These are phyloP conservation scores for Coniochaeta sp. DNA, from an alignment of 2,329 filamentous ascomycete species.

Conservation along the genomic window DNA sequence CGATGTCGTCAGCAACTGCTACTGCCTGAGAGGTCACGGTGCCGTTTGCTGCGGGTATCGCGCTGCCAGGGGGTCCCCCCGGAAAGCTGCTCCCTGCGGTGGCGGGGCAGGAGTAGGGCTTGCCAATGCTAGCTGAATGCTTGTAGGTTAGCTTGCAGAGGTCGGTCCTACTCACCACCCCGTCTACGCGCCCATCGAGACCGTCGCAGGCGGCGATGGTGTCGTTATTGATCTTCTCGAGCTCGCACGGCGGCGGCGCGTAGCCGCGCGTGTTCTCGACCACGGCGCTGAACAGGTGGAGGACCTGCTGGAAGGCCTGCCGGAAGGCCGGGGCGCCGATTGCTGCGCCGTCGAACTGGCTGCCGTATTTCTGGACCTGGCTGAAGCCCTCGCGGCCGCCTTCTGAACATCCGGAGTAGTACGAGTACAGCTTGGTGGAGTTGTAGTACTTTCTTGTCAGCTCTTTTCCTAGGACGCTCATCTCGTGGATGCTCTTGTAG, in stretches of 20 bases:
- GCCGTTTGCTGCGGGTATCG: slow-evolving; percentile 12
- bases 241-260: slow-evolving; percentile 24
- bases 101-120: slow-evolving; percentile 27
- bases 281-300: slow-evolving; percentile 30
- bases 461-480: slow-evolving; percentile 37
- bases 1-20: slow-evolving; percentile 22
- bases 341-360: slow-evolving; percentile 37
- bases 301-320: slow-evolving; percentile 35
- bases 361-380: slow-evolving; percentile 42
- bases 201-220: slow-evolving; percentile 9
- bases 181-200: slow-evolving; percentile 11
- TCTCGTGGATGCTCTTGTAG: slow-evolving; percentile 43
- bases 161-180: slow-evolving; percentile 13
- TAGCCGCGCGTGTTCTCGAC: slow-evolving; percentile 29
- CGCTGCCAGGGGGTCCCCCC: neutral
- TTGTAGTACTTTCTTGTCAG: slow-evolving; percentile 32
- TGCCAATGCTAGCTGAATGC: slow-evolving; percentile 6
- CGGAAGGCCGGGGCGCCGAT: slow-evolving; percentile 39
- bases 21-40: slow-evolving; percentile 11
- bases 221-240: slow-evolving; percentile 9
- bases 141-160: slow-evolving; percentile 28
- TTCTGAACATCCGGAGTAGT: slow-evolving; percentile 49
- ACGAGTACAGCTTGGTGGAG: slow-evolving; percentile 31
- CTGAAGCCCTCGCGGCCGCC: slow-evolving; percentile 40
- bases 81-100: slow-evolving; percentile 30